phyloP scores from a whole-genome alignment of 192 early-diverging fungal genomes.

The Umbelopsis sp. region DNA sequence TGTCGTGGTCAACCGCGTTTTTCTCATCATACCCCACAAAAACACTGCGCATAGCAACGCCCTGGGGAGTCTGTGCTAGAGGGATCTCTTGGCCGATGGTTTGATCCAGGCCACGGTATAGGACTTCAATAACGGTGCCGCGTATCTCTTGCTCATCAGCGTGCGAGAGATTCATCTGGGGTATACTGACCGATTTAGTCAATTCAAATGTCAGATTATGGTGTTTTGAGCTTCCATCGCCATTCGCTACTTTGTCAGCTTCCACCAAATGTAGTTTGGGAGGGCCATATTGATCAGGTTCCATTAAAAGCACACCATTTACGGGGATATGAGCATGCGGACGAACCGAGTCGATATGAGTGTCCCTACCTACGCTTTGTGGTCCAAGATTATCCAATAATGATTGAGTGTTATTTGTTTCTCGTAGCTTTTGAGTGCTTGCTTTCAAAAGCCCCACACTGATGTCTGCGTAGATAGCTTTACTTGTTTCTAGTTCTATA shows the following conservation, averaged over 20 bases:
- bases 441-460: slow-evolving; percentile 50
- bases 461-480: slow-evolving; percentile 65
- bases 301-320: slow-evolving; percentile 13
- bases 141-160: slow-evolving; percentile 1
- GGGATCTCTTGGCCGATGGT: slow-evolving; percentile 9
- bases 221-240: not conserved
- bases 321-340: slow-evolving; percentile 24
- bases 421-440: slow-evolving; percentile 28
- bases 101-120: not conserved
- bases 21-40: slow-evolving; percentile 12
- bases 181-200: slow-evolving; percentile 12
- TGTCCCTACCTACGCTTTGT: not conserved
- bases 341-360: not conserved
- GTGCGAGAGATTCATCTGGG: slow-evolving; percentile 4
- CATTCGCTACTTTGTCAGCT: not conserved
- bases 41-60: slow-evolving; percentile 20
- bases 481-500: slow-evolving; percentile 68
- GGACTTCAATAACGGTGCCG: not conserved
- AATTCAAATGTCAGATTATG: slow-evolving; percentile 7
- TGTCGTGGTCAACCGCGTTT: slow-evolving; percentile 34
- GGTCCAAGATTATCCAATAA: not conserved
- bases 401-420: slow-evolving; percentile 1
- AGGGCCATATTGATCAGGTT: slow-evolving; percentile 23
- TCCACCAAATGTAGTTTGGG: not conserved
- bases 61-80: slow-evolving; percentile 2